These are phyloP conservation scores for Clavaria fumosa DNA, from an alignment of 768 basidiomycete species.

Conservation along the genomic window DNA sequence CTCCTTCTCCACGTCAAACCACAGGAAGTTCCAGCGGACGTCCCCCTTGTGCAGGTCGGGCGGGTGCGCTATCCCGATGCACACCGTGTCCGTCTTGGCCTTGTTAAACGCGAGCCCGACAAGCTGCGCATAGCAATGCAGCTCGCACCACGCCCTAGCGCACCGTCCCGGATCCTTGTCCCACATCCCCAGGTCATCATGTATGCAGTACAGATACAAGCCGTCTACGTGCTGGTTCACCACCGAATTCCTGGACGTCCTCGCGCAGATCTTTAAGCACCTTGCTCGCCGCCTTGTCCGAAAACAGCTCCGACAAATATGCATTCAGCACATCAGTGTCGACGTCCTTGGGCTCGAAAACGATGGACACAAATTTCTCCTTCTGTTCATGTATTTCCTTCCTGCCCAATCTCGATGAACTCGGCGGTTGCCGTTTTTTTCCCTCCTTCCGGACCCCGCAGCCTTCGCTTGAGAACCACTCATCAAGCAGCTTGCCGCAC, in stretches of 20 bases:
- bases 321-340: slow-evolving; percentile 19
- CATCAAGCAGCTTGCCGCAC: slow-evolving; percentile 26
- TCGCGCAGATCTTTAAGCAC: slow-evolving; percentile 19
- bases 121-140: slow-evolving; percentile 25
- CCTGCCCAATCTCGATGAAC: slow-evolving; percentile 23
- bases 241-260: slow-evolving; percentile 17
- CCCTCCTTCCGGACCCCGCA: slow-evolving; percentile 13
- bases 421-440: slow-evolving; percentile 8
- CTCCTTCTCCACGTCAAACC: slow-evolving; percentile 17
- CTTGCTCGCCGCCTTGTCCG: slow-evolving; percentile 17
- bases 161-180: slow-evolving; percentile 20
- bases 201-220: slow-evolving; percentile 28
- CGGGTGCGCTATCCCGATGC: slow-evolving; percentile 14
- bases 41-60: slow-evolving; percentile 18
- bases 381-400: slow-evolving; percentile 29
- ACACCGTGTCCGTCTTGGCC: slow-evolving; percentile 27
- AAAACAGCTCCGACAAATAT: slow-evolving; percentile 26
- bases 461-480: slow-evolving; percentile 30
- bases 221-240: slow-evolving; percentile 28
- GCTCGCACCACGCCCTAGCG: slow-evolving; percentile 25
- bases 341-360: slow-evolving; percentile 23
- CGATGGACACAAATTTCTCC: slow-evolving; percentile 24
- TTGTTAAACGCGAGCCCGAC: slow-evolving; percentile 27
- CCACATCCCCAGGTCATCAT: slow-evolving; percentile 33
- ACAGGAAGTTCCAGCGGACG: slow-evolving; percentile 27